Conservation (phyloP, 2,329 filamentous ascomycete genomes). For the Talaromyces sp. region DNA sequence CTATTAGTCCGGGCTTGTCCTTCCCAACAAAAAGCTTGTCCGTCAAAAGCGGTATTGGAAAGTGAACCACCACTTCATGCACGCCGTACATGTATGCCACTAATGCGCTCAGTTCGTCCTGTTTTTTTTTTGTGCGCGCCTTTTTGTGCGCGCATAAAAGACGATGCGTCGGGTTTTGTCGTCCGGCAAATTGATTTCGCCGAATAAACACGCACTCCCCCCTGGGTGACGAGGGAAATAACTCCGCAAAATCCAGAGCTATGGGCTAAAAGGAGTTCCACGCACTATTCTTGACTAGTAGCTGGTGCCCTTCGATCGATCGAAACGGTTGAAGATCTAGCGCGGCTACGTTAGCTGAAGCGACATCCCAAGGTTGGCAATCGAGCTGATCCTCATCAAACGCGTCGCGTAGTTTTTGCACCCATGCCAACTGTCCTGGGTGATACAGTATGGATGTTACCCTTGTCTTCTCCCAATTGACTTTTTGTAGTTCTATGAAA, state of each 20-base stretch:
- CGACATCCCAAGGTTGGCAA: background rate
- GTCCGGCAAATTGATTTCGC: background rate
- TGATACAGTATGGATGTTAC: background rate
- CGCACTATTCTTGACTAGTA: background rate
- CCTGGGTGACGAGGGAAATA: background rate
- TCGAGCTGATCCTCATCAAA: background rate
- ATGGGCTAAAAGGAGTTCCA: background rate
- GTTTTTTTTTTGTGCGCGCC: background rate
- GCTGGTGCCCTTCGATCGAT: background rate
- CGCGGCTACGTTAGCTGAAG: background rate
- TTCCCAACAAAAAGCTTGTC: background rate
- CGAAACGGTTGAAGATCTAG: background rate
- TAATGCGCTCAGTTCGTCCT: background rate
- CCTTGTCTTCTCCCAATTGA: background rate
- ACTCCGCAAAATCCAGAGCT: background rate
- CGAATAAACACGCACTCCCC: background rate
- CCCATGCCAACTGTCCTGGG: background rate
- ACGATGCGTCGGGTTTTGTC: background rate
- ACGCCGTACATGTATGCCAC: background rate
- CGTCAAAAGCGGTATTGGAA: background rate
- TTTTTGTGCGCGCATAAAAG: background rate
- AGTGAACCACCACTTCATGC: no score
- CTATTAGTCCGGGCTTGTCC: background rate
- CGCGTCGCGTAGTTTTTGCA: background rate
- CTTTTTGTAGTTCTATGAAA: background rate